A percentile compares a stretch with the other conserved stretches of the same genome.
Evolutionary conservation across 495 filamentous ascomycete genomes (phyloP).

Genomic region (Penicillium salamii): DNA sequence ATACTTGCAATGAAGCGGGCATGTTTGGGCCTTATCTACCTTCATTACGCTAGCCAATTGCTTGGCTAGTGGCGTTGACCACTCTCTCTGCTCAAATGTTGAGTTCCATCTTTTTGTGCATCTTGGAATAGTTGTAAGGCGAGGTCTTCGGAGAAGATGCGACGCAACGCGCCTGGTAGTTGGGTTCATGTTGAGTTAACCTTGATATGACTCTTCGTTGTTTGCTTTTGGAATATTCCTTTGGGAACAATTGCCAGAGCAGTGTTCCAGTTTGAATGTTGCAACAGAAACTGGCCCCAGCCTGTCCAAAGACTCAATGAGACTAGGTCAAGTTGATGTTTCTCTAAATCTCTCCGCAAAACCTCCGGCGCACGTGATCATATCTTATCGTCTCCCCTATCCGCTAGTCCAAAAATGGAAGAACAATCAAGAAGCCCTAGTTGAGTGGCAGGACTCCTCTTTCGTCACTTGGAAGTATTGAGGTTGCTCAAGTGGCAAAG

Average conservation of each 20-base stretch:
- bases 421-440: background rate
- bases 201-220: background rate
- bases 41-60: conserved; percentile 79
- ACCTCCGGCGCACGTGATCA: conserved; percentile 33
- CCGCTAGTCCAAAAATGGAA: background rate
- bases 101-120: conserved; percentile 33
- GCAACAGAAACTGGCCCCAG: background rate
- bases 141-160: conserved; percentile 28
- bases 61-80: conserved; percentile 89
- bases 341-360: conserved; percentile 22
- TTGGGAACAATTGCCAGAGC: background rate
- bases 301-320: background rate
- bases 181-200: conserved; percentile 28
- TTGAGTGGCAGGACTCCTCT: background rate
- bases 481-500: no score
- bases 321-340: conserved; percentile 2
- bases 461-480: no score
- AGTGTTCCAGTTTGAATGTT: no score
- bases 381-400: conserved; percentile 18
- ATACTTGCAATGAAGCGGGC: background rate
- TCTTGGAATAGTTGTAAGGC: conserved; percentile 11
- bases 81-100: conserved; percentile 50
- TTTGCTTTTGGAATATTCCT: background rate
- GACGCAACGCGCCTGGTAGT: conserved; percentile 32
- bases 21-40: conserved; percentile 40